Evolutionary conservation across 2,329 filamentous ascomycete species (phyloP).

Genomic region (Colletotrichum sidae): DNA sequence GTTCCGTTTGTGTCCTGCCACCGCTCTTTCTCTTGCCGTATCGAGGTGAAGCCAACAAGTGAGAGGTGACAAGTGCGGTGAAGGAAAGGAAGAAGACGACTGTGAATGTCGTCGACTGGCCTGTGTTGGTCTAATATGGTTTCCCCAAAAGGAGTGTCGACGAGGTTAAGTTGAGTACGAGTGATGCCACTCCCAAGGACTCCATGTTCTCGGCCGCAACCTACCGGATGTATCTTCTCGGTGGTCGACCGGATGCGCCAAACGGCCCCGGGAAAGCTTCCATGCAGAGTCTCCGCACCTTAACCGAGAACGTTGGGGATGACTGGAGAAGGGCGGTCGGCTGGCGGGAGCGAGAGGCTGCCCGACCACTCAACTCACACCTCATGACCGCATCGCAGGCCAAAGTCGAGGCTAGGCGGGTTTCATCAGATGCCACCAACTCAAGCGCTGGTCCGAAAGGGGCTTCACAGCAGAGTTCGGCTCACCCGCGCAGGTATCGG

Average conservation of each 20-base stretch:
- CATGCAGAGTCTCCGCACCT: constrained; percentile 30
- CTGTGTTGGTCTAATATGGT: constrained; percentile 21
- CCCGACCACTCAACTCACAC: constrained; percentile 17
- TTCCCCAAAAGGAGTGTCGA: not conserved
- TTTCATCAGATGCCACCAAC: constrained; percentile 54
- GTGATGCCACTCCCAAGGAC: constrained; percentile 1
- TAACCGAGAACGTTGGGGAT: constrained; percentile 13
- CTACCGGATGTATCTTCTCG: constrained; percentile 36
- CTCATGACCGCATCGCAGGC: constrained; percentile 14
- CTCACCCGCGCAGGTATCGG: constrained; percentile 44
- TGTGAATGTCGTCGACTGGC: constrained; percentile 26
- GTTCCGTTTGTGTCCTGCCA: constrained; percentile 60
- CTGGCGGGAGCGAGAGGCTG: constrained; percentile 8
- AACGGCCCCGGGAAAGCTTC: constrained; percentile 40
- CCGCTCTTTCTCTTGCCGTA: constrained; percentile 60
- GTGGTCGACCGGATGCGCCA: constrained; percentile 39
- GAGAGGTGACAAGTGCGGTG: constrained; percentile 50
- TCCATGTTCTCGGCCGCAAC: constrained; percentile 22
- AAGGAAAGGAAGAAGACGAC: constrained; percentile 20
- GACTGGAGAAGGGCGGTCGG: constrained; percentile 14
- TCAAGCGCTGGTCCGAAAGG: constrained; percentile 48
- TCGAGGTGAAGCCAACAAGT: constrained; percentile 51
- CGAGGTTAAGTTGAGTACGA: constrained; percentile 12
- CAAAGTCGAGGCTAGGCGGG: constrained; percentile 50
- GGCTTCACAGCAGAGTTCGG: constrained; percentile 54